phyloP scores from a whole-genome alignment of 108 stramenopile species.

The Nitzschia inconspicua region DNA sequence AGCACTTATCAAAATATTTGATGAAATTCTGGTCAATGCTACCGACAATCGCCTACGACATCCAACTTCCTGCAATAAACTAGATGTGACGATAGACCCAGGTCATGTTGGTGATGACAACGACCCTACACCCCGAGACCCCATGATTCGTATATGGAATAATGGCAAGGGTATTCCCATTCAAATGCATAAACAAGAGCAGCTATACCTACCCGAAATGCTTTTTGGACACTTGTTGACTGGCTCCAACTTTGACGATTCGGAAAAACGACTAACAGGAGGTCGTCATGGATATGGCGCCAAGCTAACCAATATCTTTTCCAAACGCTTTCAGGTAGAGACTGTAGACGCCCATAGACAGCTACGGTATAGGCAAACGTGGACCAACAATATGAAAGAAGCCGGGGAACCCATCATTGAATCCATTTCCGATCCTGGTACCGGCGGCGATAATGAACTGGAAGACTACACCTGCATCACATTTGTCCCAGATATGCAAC shows the following conservation, averaged over 20 bases:
- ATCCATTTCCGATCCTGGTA: background rate
- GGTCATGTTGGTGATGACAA: too few relatives aligned
- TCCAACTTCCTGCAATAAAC: slow-evolving; percentile 51
- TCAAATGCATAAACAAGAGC: slow-evolving; percentile 70
- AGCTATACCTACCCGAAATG: slow-evolving; percentile 91
- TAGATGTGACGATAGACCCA: slow-evolving; percentile 72
- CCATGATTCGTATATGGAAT: slow-evolving; percentile 74
- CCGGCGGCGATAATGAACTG: background rate
- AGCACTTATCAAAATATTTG: slow-evolving; percentile 86
- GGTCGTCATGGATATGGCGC: slow-evolving; percentile 91
- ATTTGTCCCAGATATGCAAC: slow-evolving; percentile 77
- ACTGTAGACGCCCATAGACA: slow-evolving; percentile 52
- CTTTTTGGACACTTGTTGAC: slow-evolving; percentile 98
- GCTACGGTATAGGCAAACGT: slow-evolving; percentile 55
- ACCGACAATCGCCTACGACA: slow-evolving; percentile 86
- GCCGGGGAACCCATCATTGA: slow-evolving; percentile 45
- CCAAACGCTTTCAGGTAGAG: slow-evolving; percentile 67
- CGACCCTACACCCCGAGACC: slow-evolving; percentile 26
- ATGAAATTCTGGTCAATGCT: slow-evolving; percentile 96
- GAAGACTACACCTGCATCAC: slow-evolving; percentile 73
- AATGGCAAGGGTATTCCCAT: slow-evolving; percentile 88
- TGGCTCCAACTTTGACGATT: slow-evolving; percentile 97
- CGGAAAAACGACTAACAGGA: slow-evolving; percentile 87
- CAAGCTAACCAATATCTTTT: slow-evolving; percentile 89
- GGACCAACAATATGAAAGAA: slow-evolving; percentile 76